Conservation (phyloP, 768 basidiomycete genomes). For the Rhodocollybia butyracea region DNA sequence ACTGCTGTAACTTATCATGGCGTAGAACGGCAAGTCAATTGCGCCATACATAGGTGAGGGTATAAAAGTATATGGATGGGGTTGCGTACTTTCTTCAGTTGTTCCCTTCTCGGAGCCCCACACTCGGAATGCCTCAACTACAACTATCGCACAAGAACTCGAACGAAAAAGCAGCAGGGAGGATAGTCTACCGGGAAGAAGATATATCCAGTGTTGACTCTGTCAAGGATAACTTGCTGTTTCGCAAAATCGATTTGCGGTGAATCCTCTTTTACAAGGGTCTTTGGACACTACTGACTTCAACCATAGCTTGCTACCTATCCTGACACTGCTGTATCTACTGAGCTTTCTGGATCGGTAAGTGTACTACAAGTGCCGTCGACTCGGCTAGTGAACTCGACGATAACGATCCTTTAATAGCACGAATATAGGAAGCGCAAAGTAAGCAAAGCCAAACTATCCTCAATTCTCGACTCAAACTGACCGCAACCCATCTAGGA, state of each 20-base stretch:
- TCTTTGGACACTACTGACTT: not conserved
- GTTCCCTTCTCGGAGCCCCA: not conserved
- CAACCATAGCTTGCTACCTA: slow-evolving; percentile 30
- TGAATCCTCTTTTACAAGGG: not conserved
- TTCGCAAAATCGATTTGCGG: slow-evolving; percentile 29
- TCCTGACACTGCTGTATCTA: slow-evolving; percentile 37
- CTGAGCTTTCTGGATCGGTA: slow-evolving; percentile 36
- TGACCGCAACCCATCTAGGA: not conserved
- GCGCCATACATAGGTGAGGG: not conserved
- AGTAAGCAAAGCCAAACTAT: slow-evolving; percentile 17
- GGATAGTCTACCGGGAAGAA: too few species aligned
- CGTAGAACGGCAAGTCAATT: not conserved
- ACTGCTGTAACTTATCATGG: not conserved
- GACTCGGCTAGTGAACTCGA: not conserved
- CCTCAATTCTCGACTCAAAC: not conserved
- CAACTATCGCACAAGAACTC: not conserved
- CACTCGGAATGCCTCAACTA: not conserved
- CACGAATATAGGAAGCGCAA: slow-evolving; percentile 38
- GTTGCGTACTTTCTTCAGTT: not conserved
- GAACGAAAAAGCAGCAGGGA: not conserved
- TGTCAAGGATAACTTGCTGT: slow-evolving; percentile 20
- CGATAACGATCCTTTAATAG: slow-evolving; percentile 8
- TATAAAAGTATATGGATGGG: not conserved
- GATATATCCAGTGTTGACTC: not conserved
- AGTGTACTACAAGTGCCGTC: slow-evolving; percentile 1